These are phyloP conservation scores for Botrytis tulipae DNA, from an alignment of 2,329 filamentous ascomycete species.

Conservation along the genomic window DNA sequence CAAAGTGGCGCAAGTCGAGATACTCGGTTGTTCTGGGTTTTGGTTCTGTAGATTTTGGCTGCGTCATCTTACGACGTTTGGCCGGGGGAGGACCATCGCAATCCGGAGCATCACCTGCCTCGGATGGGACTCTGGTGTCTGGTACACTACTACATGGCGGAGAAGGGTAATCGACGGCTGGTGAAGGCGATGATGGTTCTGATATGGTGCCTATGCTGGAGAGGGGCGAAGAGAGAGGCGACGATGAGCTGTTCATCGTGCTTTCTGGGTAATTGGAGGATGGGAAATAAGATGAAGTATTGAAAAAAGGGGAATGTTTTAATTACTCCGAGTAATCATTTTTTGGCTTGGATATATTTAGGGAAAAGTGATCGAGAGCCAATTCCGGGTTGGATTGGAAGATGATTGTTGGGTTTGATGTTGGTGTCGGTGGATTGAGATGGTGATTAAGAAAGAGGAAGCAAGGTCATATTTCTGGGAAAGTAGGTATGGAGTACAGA, in stretches of 20 bases:
- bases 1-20: conserved; percentile 63
- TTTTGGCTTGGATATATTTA: neutral
- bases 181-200: conserved; percentile 34
- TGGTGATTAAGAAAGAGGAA: neutral
- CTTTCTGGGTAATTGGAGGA: neutral
- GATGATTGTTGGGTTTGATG: neutral
- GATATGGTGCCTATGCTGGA: conserved; percentile 40
- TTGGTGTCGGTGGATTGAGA: neutral
- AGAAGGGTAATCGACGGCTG: conserved; percentile 36
- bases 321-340: conserved; percentile 20
- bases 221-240: conserved; percentile 39
- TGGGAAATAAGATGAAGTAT: conserved; percentile 1
- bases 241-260: conserved; percentile 27
- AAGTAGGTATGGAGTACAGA: conserved; percentile 2
- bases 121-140: conserved; percentile 28
- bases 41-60: conserved; percentile 39
- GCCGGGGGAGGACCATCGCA: conserved; percentile 63
- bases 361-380: neutral
- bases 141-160: conserved; percentile 34
- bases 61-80: conserved; percentile 70
- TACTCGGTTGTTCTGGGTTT: conserved; percentile 77
- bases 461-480: neutral
- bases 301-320: conserved; percentile 12
- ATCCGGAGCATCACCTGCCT: conserved; percentile 29
- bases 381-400: neutral